Conservation (phyloP, 2,329 filamentous ascomycete genomes). For the Didymella glomerata region DNA sequence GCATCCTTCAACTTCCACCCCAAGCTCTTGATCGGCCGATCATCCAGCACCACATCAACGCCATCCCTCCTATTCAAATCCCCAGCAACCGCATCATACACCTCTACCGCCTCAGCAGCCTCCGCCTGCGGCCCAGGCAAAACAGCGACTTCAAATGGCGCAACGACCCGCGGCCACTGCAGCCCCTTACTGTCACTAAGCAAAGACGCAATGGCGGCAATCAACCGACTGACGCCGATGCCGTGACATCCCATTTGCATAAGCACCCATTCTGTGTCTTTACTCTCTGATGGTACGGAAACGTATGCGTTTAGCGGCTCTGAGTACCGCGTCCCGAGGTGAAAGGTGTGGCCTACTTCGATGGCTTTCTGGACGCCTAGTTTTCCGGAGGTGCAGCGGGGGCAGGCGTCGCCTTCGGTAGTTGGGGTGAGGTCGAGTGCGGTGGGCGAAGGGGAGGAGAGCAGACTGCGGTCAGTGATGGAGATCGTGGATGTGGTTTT, state of each 20-base stretch:
- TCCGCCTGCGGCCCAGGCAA: slow-evolving; percentile 61
- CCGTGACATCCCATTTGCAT: slow-evolving; percentile 97
- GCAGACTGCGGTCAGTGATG: slow-evolving; percentile 34
- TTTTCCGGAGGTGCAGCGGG: slow-evolving; percentile 69
- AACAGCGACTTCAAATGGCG: slow-evolving; percentile 81
- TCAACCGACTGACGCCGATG: slow-evolving; percentile 89
- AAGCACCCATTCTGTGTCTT: slow-evolving; percentile 55
- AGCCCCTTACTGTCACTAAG: slow-evolving; percentile 67
- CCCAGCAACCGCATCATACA: slow-evolving; percentile 70
- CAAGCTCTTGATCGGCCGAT: slow-evolving; percentile 64
- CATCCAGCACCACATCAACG: slow-evolving; percentile 50
- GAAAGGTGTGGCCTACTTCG: slow-evolving; percentile 94
- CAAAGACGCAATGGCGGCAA: slow-evolving; percentile 75
- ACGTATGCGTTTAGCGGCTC: slow-evolving; percentile 74
- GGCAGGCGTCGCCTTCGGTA: slow-evolving; percentile 74
- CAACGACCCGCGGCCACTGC: slow-evolving; percentile 87
- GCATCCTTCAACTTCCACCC: slow-evolving; percentile 91
- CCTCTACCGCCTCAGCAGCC: slow-evolving; percentile 59
- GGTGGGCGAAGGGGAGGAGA: background rate
- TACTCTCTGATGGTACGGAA: slow-evolving; percentile 49
- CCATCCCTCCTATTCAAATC: background rate
- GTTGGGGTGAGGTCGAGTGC: slow-evolving; percentile 69
- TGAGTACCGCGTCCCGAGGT: slow-evolving; percentile 89
- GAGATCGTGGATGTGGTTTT: slow-evolving; percentile 25
- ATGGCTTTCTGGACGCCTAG: slow-evolving; percentile 77